Evolutionary conservation across 257 asterid genomes (phyloP), one percentile per base, ranked within the genome.

Genomic region (Forsythia viridissima): DNA sequence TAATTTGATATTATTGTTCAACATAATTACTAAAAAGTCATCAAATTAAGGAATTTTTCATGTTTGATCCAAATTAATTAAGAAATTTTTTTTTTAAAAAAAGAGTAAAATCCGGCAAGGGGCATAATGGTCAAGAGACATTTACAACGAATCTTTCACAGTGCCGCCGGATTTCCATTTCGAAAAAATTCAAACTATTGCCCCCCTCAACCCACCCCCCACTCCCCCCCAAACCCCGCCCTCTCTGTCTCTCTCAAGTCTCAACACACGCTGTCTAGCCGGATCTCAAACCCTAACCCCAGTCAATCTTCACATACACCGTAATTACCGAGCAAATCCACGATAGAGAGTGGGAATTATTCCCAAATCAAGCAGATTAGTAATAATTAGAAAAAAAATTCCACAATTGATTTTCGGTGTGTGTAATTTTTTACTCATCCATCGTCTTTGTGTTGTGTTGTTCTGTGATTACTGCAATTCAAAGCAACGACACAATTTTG

Each of bases 401-500:
- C 34, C 1, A 30, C 1, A 59, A 20, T 20, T 59, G 36, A n/a
- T 20, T 59, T 10, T 59, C 20, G 59, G 36, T 59, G 67, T 21
- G 67, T 59, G 67, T 59, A 8, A 20, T 9, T 20, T 24, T 59
- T 59, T 59, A 8, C 30, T 8, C 67, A 37, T 63, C 5, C 70
- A 63, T 63, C 70, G 39, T 63, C 70, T 63, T 30, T 11, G 7
- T 8, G 70, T 51, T 51, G n/a, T 15, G 59, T 21, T 30, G 16
- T 63, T 30, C 39, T 63, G 16, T 63, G n/a, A 24, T 63, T 24
- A 63, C 70, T 30, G 40, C 18, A 63, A 21, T 9, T 30, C 7
- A 9, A 11, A 63, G 70, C 40, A 63, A 30, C 70, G 70, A 59
- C 55, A 46, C 72, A 7, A 70, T 75, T 43, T 20, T 75, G 75